Conservation (phyloP, 139 green algal species). For the Ettlia oleoabundans region DNA sequence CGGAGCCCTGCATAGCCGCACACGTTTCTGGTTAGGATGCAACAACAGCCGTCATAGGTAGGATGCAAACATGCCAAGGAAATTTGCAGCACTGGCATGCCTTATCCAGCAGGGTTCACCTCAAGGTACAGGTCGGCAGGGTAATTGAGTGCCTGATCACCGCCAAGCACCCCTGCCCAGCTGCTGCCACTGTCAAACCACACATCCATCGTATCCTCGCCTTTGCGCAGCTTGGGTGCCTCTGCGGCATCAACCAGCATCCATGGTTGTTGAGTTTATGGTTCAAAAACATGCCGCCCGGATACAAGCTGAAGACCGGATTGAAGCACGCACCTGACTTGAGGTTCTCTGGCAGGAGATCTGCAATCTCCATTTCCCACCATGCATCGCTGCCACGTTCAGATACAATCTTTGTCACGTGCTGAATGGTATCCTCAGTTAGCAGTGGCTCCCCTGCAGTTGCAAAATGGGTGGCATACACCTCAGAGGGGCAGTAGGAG, state of each 20-base stretch:
- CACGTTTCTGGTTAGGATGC: too few species aligned
- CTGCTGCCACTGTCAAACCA: slow-evolving; percentile 98
- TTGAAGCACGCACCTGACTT: slow-evolving; percentile 22
- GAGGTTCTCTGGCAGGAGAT: slow-evolving; percentile 87
- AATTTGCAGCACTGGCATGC: too few species aligned
- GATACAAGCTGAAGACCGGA: too few species aligned
- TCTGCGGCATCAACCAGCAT: slow-evolving; percentile 24
- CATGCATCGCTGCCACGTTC: slow-evolving; percentile 88
- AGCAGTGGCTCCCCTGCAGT: slow-evolving; percentile 88
- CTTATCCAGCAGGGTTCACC: background rate
- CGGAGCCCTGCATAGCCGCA: slow-evolving; percentile 68
- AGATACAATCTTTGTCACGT: slow-evolving; percentile 81
- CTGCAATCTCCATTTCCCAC: slow-evolving; percentile 75
- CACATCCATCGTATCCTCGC: slow-evolving; percentile 99
- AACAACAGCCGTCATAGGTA: too few species aligned
- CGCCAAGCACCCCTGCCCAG: slow-evolving; percentile 90
- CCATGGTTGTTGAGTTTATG: too few species aligned
- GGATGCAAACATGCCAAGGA: too few species aligned
- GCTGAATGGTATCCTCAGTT: slow-evolving; percentile 85
- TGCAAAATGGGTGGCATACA: background rate
- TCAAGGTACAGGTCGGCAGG: slow-evolving; percentile 98
- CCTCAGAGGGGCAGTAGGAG: background rate
- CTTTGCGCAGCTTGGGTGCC: slow-evolving; percentile 72
- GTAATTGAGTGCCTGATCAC: slow-evolving; percentile 59
- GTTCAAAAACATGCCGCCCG: too few species aligned